Conservation (phyloP, 805 yeast species). For the Nakazawaea ishiwadae region DNA sequence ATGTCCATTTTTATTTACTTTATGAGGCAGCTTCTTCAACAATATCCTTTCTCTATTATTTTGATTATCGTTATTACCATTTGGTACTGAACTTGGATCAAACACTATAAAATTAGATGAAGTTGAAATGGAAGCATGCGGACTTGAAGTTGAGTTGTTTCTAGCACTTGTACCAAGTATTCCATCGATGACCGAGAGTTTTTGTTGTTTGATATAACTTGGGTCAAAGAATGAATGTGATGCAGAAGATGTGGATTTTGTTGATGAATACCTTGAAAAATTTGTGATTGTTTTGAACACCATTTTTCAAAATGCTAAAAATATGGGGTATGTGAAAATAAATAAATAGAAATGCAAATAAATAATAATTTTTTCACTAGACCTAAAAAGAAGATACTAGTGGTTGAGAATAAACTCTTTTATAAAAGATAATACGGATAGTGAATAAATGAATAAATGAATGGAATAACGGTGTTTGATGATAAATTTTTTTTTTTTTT, state of each 20-base stretch:
- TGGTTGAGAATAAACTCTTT: no score
- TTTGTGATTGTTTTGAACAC: conserved; percentile 25
- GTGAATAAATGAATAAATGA: no score
- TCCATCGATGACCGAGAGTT: conserved; percentile 23
- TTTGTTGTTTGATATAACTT: conserved; percentile 25
- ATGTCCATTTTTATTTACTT: conserved; percentile 26
- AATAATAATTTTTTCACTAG: no score
- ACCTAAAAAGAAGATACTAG: no score
- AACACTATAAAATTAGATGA: conserved; percentile 25
- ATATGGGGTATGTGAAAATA: neutral
- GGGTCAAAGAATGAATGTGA: conserved; percentile 31
- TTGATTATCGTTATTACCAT: conserved; percentile 13
- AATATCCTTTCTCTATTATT: conserved; percentile 19
- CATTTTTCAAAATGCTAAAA: conserved; percentile 11
- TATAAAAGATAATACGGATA: no score
- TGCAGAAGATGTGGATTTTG: conserved; percentile 12
- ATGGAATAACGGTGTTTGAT: no score
- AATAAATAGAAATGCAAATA: no score
- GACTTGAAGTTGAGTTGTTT: conserved; percentile 17
- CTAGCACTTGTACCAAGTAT: conserved; percentile 20
- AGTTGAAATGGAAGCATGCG: conserved; percentile 22
- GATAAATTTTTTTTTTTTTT: no score
- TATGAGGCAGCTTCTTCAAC: conserved; percentile 19
- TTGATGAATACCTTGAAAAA: conserved; percentile 19
- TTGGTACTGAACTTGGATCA: conserved; percentile 17